Evolutionary conservation across 2,329 filamentous ascomycete species (phyloP), one percentile per base, ranked within the genome.

Genomic region (Aspergillus pseudoglaucus): DNA sequence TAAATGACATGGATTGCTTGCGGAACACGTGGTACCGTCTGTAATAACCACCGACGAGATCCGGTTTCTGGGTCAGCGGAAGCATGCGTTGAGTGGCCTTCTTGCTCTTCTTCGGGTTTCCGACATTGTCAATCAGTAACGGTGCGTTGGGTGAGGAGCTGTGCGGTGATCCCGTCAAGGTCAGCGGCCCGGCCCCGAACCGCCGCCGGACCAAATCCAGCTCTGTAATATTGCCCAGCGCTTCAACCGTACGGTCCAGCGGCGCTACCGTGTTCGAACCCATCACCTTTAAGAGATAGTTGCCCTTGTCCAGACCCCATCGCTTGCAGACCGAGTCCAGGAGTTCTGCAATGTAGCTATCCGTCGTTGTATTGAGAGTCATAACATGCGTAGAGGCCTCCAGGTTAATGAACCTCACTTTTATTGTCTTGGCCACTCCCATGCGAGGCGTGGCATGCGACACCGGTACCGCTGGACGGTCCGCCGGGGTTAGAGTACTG

Each of bases 271-370:
- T 84, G 47, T 80, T 81, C 12, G 80, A 82, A 8, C 79, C 79
- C 53, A 76, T 75, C 7, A 85, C 80, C 65, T 83, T 83, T 48
- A 85, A 73, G 18, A 83, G 70, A 56, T 81, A 82, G 17, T 82
- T 75, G 1, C 75, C 81, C 61, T 83, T 84, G 60, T 85, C 82
- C n/a, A 84, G 69, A 3, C 78, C 76, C 59, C 83, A 77, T 52
- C 79, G 74, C 49, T 80, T 78, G 65, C 82, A 84, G 1, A 81
- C 78, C 37, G 76, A 75, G 54, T 84, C 81, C 51, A 85, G 76
- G 43, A 85, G 75, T 60, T 85, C 82, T n/a, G 81, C 82, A 49
- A 85, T 80, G 59, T 85, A 85, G 41, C 80, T 83, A 56, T 84
- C 82, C 1, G 80, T 81, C 3, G 80, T 81, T 25, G 80, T 80